Base-by-base conservation (phyloP, 176 grass and related monocot species). In the Ensete glaucum region DNA sequence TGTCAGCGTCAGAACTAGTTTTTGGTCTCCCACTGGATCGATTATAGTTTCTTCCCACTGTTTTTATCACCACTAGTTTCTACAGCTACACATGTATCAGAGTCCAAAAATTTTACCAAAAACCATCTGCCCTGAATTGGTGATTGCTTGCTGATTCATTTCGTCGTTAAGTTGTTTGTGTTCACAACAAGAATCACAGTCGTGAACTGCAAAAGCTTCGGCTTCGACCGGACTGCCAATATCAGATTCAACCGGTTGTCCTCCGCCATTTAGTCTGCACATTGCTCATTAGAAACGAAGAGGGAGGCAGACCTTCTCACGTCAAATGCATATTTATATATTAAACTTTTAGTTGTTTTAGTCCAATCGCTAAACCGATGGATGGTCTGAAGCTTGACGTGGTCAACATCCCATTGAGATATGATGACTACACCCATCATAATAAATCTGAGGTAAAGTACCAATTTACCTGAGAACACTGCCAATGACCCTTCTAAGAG, bases 1-100 rank as follows among this genome's bases (percentile, higher is more conserved):
- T 29, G 0, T 27, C 54, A 56, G n/a, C 15, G 2, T 19, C n/a
- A 69, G 17, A 34, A 34, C 50, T 48, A 11, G 49, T 15, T 70
- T 69, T 65, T 57, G 20, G 24, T 62, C 27, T 27, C 9, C 26
- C 1, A 17, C 29, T 67, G 24, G 19, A 49, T 49, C 50, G 56
- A 80, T 53, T 64, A 55, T 34, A 43, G n/a, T 53, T 73, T 80
- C 17, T 57, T 73, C 27, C 56, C 53, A 25, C 27, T 54, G 34
- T 64, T 53, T 53, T 73, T 43, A 58, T 52, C 48, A 54, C n/a
- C 57, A 25, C 22, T 13, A 56, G 78, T 43, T 27, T 9, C 13
- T 14, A 51, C 57, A 73, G n/a, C n/a, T 23, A 27, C 49, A 63
- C 3, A 63, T 26, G 69, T 12, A 73, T 53, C 54, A 50, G 25